Conservation (phyloP, 352 stramenopile genomes). For the Globisporangium cederbergense region DNA sequence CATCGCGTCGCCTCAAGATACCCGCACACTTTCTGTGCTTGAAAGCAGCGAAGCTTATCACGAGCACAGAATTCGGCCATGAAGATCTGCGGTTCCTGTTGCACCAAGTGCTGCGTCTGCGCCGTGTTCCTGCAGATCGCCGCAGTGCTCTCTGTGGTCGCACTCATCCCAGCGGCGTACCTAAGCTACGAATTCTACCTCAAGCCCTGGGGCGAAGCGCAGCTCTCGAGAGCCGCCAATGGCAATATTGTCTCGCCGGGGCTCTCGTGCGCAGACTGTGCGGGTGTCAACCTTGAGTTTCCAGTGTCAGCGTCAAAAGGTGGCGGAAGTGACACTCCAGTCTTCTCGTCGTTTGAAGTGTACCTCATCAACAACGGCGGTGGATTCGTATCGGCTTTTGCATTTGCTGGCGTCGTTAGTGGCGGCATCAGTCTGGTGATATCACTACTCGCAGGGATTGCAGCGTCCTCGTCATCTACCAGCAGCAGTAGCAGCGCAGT, state of each 20-base stretch:
- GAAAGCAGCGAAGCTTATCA: neutral
- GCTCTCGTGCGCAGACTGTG: slow-evolving; percentile 36
- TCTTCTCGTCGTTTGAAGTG: slow-evolving; percentile 35
- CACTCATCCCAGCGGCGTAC: slow-evolving; percentile 33
- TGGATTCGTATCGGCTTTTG: slow-evolving; percentile 24
- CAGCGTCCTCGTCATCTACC: slow-evolving; percentile 16
- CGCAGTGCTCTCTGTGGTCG: slow-evolving; percentile 26
- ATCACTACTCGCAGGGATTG: slow-evolving; percentile 14
- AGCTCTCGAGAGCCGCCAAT: slow-evolving; percentile 15
- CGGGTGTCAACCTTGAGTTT: slow-evolving; percentile 43
- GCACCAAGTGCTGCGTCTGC: slow-evolving; percentile 21
- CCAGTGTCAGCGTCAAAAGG: slow-evolving; percentile 23
- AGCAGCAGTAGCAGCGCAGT: neutral
- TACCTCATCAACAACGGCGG: slow-evolving; percentile 43
- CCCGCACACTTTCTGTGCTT: too few species aligned
- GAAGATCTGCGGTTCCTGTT: neutral
- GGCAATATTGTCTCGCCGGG: neutral
- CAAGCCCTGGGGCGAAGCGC: slow-evolving; percentile 44
- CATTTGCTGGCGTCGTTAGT: slow-evolving; percentile 30
- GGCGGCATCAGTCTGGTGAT: slow-evolving; percentile 22
- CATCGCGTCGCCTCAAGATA: neutral
- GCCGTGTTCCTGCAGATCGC: slow-evolving; percentile 27
- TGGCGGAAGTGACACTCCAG: slow-evolving; percentile 6
- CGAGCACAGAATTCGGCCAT: neutral
- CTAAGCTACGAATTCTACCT: slow-evolving; percentile 42